These are phyloP conservation scores for Homolaphlyctis polyrhiza DNA, from an alignment of 371 early-diverging fungal species.

Conservation along the genomic window DNA sequence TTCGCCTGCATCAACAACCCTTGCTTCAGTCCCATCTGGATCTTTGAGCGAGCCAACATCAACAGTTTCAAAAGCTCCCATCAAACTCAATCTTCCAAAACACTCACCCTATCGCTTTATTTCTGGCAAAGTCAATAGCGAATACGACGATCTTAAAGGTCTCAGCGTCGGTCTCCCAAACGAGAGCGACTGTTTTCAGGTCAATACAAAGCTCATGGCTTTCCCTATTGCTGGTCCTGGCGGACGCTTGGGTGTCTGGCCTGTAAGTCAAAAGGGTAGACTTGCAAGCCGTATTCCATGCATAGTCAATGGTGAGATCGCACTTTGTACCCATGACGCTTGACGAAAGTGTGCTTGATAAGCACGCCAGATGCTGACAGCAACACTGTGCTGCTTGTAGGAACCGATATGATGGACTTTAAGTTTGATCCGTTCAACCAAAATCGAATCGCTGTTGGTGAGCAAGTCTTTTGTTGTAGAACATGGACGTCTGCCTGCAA, in stretches of 20 bases:
- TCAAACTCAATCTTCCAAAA: conserved; percentile 15
- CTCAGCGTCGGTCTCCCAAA: conserved; percentile 62
- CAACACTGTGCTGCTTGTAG: too few species aligned
- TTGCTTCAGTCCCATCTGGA: neutral
- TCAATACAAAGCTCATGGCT: conserved; percentile 57
- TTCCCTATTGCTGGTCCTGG: conserved; percentile 73
- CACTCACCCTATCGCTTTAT: conserved; percentile 66
- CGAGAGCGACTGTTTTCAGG: conserved; percentile 42
- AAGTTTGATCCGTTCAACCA: conserved; percentile 69
- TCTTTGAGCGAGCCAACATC: too few species aligned
- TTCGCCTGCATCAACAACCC: conserved; percentile 5
- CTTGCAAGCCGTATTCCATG: conserved; percentile 57
- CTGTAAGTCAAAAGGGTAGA: conserved; percentile 60
- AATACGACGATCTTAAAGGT: conserved; percentile 60
- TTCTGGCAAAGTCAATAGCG: conserved; percentile 52
- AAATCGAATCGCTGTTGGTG: conserved; percentile 51
- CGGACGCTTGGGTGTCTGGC: conserved; percentile 70
- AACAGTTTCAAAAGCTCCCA: neutral
- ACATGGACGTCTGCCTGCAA: too few species aligned
- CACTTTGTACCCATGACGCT: conserved; percentile 48
- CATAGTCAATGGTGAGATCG: conserved; percentile 33
- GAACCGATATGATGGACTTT: conserved; percentile 39
- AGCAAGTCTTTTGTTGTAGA: too few species aligned
- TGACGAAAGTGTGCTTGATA: conserved; percentile 38
- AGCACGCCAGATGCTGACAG: too few species aligned